phyloP scores from a whole-genome alignment of 768 basidiomycete genomes.

The Mycena epipterygia region DNA sequence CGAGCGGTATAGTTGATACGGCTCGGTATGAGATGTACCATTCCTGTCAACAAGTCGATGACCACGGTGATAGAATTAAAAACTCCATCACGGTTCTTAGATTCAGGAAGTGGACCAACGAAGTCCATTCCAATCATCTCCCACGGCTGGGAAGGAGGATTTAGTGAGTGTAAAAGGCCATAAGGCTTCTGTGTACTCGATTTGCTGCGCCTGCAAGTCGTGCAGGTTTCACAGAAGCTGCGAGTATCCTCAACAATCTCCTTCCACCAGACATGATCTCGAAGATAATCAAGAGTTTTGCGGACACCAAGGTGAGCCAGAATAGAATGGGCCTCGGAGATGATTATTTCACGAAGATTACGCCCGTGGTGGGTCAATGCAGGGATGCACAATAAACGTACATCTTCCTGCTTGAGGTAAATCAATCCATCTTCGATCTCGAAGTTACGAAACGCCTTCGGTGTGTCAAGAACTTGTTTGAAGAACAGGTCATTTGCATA shows the following conservation, averaged over 20 bases:
- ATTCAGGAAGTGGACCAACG: slow-evolving; percentile 43
- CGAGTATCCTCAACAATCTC: background rate
- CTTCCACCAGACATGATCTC: slow-evolving; percentile 25
- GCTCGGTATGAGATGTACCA: too few relatives aligned
- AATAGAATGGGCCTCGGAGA: slow-evolving; percentile 43
- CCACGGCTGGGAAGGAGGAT: slow-evolving; percentile 39
- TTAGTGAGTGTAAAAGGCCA: background rate
- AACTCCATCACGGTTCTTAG: slow-evolving; percentile 14
- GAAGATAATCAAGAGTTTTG: slow-evolving; percentile 46
- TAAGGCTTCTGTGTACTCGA: background rate
- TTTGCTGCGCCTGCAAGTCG: slow-evolving; percentile 7
- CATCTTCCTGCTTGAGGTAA: background rate
- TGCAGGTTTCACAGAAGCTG: slow-evolving; percentile 34
- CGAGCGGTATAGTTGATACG: too few relatives aligned
- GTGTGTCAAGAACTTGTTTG: background rate
- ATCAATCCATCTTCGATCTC: slow-evolving; percentile 2
- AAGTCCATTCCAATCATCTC: slow-evolving; percentile 22
- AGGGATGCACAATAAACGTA: slow-evolving; percentile 5
- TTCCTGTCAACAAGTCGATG: too few relatives aligned
- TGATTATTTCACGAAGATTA: slow-evolving; percentile 18
- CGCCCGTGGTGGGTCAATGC: background rate
- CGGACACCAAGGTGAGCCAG: slow-evolving; percentile 47
- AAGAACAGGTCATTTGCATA: background rate
- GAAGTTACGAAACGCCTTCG: slow-evolving; percentile 32
- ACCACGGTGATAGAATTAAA: too few relatives aligned